Conservation (phyloP, 2,329 filamentous ascomycete species). For the Trichoderma koningiopsis region DNA sequence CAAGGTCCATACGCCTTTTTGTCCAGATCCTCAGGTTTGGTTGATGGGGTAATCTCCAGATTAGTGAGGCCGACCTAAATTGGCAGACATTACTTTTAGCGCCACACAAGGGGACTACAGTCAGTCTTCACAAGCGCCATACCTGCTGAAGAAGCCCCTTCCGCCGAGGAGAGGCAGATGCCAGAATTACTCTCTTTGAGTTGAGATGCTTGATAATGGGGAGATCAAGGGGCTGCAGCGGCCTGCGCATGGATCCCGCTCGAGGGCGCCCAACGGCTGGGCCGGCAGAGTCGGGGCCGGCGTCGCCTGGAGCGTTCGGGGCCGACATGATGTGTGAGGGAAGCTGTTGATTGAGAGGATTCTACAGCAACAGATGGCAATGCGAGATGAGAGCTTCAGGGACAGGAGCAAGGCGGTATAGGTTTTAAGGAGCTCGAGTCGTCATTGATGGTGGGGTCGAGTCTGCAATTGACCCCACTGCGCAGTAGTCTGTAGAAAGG, state of each 20-base stretch:
- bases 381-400: not conserved
- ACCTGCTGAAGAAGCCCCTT: conserved; percentile 78
- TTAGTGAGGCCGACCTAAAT: conserved; percentile 74
- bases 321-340: conserved; percentile 34
- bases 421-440: conserved; percentile 20
- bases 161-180: conserved; percentile 83
- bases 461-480: conserved; percentile 18
- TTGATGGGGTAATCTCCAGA: conserved; percentile 82
- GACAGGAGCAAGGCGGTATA: conserved; percentile 17
- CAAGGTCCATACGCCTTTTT: conserved; percentile 74
- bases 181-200: conserved; percentile 81
- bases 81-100: not conserved
- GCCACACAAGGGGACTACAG: not conserved
- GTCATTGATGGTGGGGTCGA: conserved; percentile 25
- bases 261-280: conserved; percentile 39
- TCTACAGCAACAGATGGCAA: not conserved
- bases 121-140: conserved; percentile 20
- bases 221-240: conserved; percentile 71
- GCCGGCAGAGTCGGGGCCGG: conserved; percentile 51
- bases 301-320: conserved; percentile 39
- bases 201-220: conserved; percentile 78
- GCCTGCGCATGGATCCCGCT: conserved; percentile 45
- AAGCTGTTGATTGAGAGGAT: not conserved
- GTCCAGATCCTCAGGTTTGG: conserved; percentile 80
- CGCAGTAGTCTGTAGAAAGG: not conserved